Percentiles rank a stretch among this genome's conserved stretches.
Evolutionary conservation across 768 basidiomycete genomes (phyloP).

Genomic region (Serendipita sp.): DNA sequence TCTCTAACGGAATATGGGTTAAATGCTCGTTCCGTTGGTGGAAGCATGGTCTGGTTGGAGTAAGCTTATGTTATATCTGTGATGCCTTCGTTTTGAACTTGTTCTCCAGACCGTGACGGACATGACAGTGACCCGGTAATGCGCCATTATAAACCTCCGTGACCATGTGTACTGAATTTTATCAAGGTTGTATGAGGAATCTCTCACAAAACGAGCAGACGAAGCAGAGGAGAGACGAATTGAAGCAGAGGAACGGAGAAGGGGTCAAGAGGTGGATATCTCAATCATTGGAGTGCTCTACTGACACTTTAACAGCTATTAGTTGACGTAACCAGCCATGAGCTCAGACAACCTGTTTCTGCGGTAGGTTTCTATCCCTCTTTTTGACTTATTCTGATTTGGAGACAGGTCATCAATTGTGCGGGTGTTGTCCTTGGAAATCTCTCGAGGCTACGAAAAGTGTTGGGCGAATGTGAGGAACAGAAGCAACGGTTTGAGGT

Average conservation of each 20-base stretch:
- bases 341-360: constrained; percentile 16
- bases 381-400: background rate
- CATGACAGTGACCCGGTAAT: constrained; percentile 1
- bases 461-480: constrained; percentile 9
- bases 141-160: background rate
- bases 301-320: constrained; percentile 17
- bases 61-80: background rate
- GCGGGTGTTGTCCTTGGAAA: constrained; percentile 20
- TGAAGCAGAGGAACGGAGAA: constrained; percentile 17
- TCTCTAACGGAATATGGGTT: background rate
- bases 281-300: background rate
- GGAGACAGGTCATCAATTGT: constrained; percentile 17
- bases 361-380: constrained; percentile 9
- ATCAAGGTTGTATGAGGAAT: background rate
- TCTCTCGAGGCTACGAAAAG: constrained; percentile 16
- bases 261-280: constrained; percentile 16
- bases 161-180: background rate
- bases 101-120: background rate
- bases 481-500: background rate
- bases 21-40: background rate
- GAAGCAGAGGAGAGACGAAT: constrained; percentile 16
- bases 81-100: background rate
- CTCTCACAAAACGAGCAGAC: constrained; percentile 11
- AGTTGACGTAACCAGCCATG: constrained; percentile 24
- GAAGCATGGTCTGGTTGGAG: background rate